Percentiles rank a stretch among this genome's conserved stretches.
Conservation (phyloP, 1,284 basidiomycete species). For the Coniophora puteana region DNA sequence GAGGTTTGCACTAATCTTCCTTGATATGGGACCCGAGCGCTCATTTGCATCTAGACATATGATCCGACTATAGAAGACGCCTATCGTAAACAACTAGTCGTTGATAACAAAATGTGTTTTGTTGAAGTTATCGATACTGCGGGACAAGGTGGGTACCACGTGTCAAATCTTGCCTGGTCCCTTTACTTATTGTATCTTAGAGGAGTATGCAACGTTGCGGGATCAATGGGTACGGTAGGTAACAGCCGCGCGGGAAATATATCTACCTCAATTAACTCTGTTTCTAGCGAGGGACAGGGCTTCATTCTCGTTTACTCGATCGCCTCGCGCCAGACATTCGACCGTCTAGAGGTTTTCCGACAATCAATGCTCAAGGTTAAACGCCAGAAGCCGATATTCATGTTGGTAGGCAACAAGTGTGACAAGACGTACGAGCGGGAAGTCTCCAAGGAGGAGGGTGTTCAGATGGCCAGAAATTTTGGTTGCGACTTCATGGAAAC, state of each 20-base stretch:
- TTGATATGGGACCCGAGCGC: slow-evolving; percentile 12
- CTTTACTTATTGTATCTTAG: slow-evolving; percentile 36
- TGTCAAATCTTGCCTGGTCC: slow-evolving; percentile 7
- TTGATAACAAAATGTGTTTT: slow-evolving; percentile 89
- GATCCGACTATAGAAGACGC: slow-evolving; percentile 95
- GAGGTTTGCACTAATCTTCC: slow-evolving; percentile 38
- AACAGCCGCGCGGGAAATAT: slow-evolving; percentile 4
- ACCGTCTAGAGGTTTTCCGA: slow-evolving; percentile 92
- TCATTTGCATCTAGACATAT: slow-evolving; percentile 55
- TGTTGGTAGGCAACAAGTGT: slow-evolving; percentile 91
- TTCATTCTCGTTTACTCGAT: slow-evolving; percentile 99
- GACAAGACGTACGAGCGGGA: slow-evolving; percentile 86
- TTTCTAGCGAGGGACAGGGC: slow-evolving; percentile 91
- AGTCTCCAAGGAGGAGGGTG: slow-evolving; percentile 87
- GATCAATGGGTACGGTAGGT: slow-evolving; percentile 98
- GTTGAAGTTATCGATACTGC: slow-evolving; percentile 93
- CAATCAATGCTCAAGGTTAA: slow-evolving; percentile 94
- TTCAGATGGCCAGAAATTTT: slow-evolving; percentile 79
- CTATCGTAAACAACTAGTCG: slow-evolving; percentile 88
- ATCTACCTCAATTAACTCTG: slow-evolving; percentile 10
- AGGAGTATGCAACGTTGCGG: slow-evolving; percentile 95
- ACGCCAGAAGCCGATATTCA: slow-evolving; percentile 80
- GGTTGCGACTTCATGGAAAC: slow-evolving; percentile 97
- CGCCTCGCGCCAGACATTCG: slow-evolving; percentile 91
- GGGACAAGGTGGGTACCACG: slow-evolving; percentile 72